A percentile compares a stretch with the other conserved stretches of the same genome.
phyloP scores from a whole-genome alignment of 2,329 filamentous ascomycete genomes.

The Aspergillus proliferans region DNA sequence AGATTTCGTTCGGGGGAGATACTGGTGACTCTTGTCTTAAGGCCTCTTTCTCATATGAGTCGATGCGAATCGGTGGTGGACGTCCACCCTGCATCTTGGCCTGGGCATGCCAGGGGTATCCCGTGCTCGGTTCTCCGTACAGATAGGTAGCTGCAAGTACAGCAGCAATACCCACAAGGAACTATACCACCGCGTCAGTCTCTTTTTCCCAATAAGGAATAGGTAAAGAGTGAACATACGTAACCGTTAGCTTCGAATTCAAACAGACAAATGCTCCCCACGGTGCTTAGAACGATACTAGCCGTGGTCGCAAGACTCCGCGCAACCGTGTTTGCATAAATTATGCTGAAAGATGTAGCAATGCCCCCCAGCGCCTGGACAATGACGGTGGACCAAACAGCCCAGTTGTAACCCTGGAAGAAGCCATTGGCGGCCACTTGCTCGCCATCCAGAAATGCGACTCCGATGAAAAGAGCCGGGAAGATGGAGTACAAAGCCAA shows the following conservation, averaged over 20 bases:
- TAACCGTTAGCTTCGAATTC: constrained; percentile 65
- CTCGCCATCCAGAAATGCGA: constrained; percentile 79
- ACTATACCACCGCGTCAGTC: constrained; percentile 48
- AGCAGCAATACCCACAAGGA: constrained; percentile 69
- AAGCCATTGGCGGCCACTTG: constrained; percentile 80
- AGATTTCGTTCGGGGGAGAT: constrained; percentile 38
- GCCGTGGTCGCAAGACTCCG: constrained; percentile 93
- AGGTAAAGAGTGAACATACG: constrained; percentile 50
- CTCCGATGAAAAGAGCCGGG: constrained; percentile 77
- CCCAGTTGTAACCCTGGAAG: constrained; percentile 88
- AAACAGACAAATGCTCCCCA: constrained; percentile 82
- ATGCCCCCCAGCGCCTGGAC: constrained; percentile 81
- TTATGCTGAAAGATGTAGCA: constrained; percentile 73
- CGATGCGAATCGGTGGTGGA: constrained; percentile 50
- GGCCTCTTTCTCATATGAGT: constrained; percentile 69
- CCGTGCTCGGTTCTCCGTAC: constrained; percentile 57
- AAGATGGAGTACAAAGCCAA: constrained; percentile 91
- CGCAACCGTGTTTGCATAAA: constrained; percentile 80
- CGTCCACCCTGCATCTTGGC: constrained; percentile 47
- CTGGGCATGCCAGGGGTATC: constrained; percentile 2
- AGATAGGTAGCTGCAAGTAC: constrained; percentile 80
- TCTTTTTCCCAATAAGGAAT: neutral
- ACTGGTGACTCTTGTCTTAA: constrained; percentile 41
- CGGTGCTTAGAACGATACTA: constrained; percentile 78
- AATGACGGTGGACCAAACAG: constrained; percentile 79